Conservation (phyloP, 2,329 filamentous ascomycete genomes). For the Blastomyces parvus region DNA sequence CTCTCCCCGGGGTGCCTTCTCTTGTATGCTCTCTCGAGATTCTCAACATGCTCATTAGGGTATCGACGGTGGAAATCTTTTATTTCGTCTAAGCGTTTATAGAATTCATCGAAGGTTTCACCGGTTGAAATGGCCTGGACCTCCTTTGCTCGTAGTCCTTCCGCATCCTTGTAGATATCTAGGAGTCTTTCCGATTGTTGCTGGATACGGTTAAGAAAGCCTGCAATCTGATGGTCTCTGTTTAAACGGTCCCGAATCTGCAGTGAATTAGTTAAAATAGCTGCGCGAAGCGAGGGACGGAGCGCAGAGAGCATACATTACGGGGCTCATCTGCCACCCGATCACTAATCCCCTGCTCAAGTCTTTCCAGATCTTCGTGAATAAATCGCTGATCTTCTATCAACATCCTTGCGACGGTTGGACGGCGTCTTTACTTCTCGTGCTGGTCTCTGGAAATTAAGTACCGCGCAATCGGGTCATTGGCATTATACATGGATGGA, state of each 20-base stretch:
- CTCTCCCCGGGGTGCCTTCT: slow-evolving; percentile 56
- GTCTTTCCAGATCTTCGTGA: slow-evolving; percentile 90
- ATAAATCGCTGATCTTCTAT: slow-evolving; percentile 89
- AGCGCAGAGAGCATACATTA: slow-evolving; percentile 52
- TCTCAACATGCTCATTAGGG: slow-evolving; percentile 89
- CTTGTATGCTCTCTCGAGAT: slow-evolving; percentile 87
- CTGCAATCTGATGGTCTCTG: slow-evolving; percentile 82
- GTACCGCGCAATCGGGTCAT: background rate
- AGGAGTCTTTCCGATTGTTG: slow-evolving; percentile 72
- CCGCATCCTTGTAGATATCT: slow-evolving; percentile 72
- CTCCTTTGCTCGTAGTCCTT: slow-evolving; percentile 63
- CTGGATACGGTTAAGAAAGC: slow-evolving; percentile 80
- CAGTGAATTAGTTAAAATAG: slow-evolving; percentile 16
- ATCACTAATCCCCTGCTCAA: slow-evolving; percentile 89
- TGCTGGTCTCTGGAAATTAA: background rate
- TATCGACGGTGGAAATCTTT: slow-evolving; percentile 85
- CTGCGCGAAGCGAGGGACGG: slow-evolving; percentile 7
- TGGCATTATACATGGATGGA: background rate
- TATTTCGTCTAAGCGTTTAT: slow-evolving; percentile 69
- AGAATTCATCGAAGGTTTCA: slow-evolving; percentile 84
- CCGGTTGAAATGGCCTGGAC: slow-evolving; percentile 74
- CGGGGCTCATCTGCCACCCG: slow-evolving; percentile 80
- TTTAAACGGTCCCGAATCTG: slow-evolving; percentile 82
- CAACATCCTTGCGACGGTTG: slow-evolving; percentile 48
- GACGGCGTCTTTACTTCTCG: background rate